These are phyloP conservation scores for Aspergillus egyptiacus DNA, from an alignment of 495 filamentous ascomycete species.

Conservation along the genomic window DNA sequence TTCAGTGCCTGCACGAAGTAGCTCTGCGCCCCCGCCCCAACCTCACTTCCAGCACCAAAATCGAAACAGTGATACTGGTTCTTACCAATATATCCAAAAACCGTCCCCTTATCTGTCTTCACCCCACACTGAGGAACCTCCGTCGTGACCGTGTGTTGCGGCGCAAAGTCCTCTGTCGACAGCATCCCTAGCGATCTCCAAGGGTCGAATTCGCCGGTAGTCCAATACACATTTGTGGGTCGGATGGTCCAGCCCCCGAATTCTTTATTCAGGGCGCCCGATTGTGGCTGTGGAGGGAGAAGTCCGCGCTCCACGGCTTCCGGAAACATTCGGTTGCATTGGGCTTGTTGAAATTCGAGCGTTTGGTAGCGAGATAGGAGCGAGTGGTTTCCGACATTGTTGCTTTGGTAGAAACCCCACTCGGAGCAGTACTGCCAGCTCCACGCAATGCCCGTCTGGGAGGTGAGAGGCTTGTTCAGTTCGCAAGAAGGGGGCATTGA, in stretches of 20 bases:
- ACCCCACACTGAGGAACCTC: slow-evolving; percentile 45
- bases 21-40: slow-evolving; percentile 27
- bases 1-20: slow-evolving; percentile 38
- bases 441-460: slow-evolving; percentile 44
- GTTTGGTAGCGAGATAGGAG: slow-evolving; percentile 48
- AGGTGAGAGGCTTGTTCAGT: slow-evolving; percentile 30
- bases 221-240: slow-evolving; percentile 53
- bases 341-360: slow-evolving; percentile 43
- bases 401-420: slow-evolving; percentile 51
- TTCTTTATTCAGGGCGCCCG: slow-evolving; percentile 33
- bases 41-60: slow-evolving; percentile 28
- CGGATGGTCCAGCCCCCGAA: slow-evolving; percentile 53
- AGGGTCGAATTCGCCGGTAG: slow-evolving; percentile 52
- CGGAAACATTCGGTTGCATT: slow-evolving; percentile 51
- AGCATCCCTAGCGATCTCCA: slow-evolving; percentile 51
- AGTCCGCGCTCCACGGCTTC: slow-evolving; percentile 37
- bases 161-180: slow-evolving; percentile 38
- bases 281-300: slow-evolving; percentile 37
- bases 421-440: slow-evolving; percentile 58
- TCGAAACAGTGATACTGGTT: slow-evolving; percentile 51
- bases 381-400: slow-evolving; percentile 44
- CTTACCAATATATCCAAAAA: slow-evolving; percentile 49
- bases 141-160: slow-evolving; percentile 29
- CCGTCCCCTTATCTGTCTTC: slow-evolving; percentile 24
- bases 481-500: slow-evolving; percentile 29